A percentile compares a stretch with the other conserved stretches of the same genome.
phyloP scores from a whole-genome alignment of 2,329 filamentous ascomycete genomes.

The Raffaelea albimanens region DNA sequence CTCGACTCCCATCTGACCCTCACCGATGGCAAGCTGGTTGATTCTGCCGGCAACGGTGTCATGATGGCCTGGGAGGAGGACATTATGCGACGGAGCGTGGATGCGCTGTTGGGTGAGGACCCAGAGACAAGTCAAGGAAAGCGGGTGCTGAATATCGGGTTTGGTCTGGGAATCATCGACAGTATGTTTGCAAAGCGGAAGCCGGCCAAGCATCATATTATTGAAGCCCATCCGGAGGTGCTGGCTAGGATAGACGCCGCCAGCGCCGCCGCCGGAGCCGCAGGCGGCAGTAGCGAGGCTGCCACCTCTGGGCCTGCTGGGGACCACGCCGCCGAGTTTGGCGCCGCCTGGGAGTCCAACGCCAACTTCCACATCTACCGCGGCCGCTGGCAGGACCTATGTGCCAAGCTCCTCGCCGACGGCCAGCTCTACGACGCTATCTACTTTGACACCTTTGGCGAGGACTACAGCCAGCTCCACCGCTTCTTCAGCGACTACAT shows the following conservation, averaged over 20 bases:
- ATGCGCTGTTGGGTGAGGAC: slow-evolving; percentile 46
- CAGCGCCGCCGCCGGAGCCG: slow-evolving; percentile 26
- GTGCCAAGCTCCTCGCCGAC: slow-evolving; percentile 56
- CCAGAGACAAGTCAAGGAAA: slow-evolving; percentile 34
- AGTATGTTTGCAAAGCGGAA: slow-evolving; percentile 59
- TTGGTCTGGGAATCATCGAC: slow-evolving; percentile 87
- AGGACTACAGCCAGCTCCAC: slow-evolving; percentile 78
- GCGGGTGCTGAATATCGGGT: slow-evolving; percentile 74
- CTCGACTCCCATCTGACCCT: slow-evolving; percentile 59
- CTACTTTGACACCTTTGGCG: slow-evolving; percentile 97
- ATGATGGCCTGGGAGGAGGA: slow-evolving; percentile 92
- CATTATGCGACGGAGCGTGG: slow-evolving; percentile 73
- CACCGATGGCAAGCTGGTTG: slow-evolving; percentile 57
- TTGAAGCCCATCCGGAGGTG: slow-evolving; percentile 76
- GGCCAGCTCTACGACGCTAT: slow-evolving; percentile 74
- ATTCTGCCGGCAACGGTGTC: slow-evolving; percentile 69
- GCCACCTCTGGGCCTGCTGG: slow-evolving; percentile 33
- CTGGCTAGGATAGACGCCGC: slow-evolving; percentile 48
- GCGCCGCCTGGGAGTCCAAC: slow-evolving; percentile 43
- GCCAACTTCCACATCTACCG: slow-evolving; percentile 61
- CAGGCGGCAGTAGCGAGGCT: slow-evolving; percentile 45
- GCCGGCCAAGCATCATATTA: slow-evolving; percentile 68
- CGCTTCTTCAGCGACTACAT: slow-evolving; percentile 84
- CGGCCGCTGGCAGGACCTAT: slow-evolving; percentile 73
- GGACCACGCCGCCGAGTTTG: slow-evolving; percentile 33